A percentile compares a stretch with the other conserved stretches of the same genome.
These are phyloP conservation scores for Cyclocybe cylindracea DNA, from an alignment of 768 basidiomycete genomes.

Conservation along the genomic window DNA sequence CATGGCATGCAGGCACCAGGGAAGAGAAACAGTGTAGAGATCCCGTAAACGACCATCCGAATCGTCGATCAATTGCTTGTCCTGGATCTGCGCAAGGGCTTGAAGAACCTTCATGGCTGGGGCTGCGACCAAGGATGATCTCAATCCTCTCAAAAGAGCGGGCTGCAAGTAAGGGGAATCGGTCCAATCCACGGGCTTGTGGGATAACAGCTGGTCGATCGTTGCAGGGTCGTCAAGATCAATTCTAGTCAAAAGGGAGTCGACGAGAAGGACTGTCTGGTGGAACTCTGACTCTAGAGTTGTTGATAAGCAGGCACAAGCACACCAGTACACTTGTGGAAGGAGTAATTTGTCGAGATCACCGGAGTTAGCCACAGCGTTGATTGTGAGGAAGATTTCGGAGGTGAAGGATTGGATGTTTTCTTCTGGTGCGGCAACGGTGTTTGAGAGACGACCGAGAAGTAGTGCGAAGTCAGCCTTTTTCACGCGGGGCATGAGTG, in stretches of 20 bases:
- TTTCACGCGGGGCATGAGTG: slow-evolving; percentile 71
- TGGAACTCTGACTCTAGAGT: slow-evolving; percentile 80
- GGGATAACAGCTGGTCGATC: slow-evolving; percentile 66
- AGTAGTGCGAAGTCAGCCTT: slow-evolving; percentile 75
- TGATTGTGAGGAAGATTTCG: slow-evolving; percentile 80
- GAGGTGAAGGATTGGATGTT: slow-evolving; percentile 82
- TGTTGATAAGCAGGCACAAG: slow-evolving; percentile 79
- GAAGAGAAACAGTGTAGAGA: slow-evolving; percentile 78
- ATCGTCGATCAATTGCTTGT: slow-evolving; percentile 69
- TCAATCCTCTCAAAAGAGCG: slow-evolving; percentile 71
- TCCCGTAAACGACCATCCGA: slow-evolving; percentile 76
- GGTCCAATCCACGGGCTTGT: slow-evolving; percentile 73
- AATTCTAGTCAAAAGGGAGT: slow-evolving; percentile 63
- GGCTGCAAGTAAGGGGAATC: slow-evolving; percentile 67
- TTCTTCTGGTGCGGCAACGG: slow-evolving; percentile 72
- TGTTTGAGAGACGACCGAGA: slow-evolving; percentile 81
- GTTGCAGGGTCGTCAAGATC: slow-evolving; percentile 71
- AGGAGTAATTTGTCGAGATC: slow-evolving; percentile 63
- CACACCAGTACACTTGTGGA: slow-evolving; percentile 88
- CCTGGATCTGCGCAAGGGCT: slow-evolving; percentile 58
- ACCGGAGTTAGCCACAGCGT: slow-evolving; percentile 53
- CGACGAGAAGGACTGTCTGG: slow-evolving; percentile 65
- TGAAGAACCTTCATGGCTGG: slow-evolving; percentile 71
- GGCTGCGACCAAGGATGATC: slow-evolving; percentile 71
- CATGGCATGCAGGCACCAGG: slow-evolving; percentile 88